Evolutionary conservation across 192 early-diverging fungal genomes (phyloP).

Genomic region (Borealophlyctis nickersoniae): DNA sequence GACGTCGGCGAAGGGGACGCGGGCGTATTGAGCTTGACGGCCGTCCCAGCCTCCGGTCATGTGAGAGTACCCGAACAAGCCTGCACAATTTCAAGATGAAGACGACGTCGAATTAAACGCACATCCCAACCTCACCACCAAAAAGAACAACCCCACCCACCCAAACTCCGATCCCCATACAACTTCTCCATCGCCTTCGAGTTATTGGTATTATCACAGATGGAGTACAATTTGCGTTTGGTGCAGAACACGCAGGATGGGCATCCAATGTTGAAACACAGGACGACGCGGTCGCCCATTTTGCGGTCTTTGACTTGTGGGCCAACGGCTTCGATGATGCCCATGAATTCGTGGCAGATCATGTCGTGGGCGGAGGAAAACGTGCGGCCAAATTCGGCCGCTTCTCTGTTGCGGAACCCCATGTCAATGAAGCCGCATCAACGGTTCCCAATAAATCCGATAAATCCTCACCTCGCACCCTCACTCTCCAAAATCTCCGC

Average conservation of each 20-base stretch:
- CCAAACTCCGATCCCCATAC: slow-evolving; percentile 35
- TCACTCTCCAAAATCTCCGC: slow-evolving; percentile 81
- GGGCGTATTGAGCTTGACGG: slow-evolving; percentile 48
- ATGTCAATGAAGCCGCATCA: too few species aligned
- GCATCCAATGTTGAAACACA: slow-evolving; percentile 46
- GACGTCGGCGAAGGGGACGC: slow-evolving; percentile 51
- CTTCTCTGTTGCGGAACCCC: too few species aligned
- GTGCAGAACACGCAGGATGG: slow-evolving; percentile 47
- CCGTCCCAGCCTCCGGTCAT: slow-evolving; percentile 39
- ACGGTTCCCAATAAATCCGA: too few species aligned
- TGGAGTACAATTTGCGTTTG: slow-evolving; percentile 28
- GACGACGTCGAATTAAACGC: too few species aligned
- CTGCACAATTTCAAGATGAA: too few species aligned
- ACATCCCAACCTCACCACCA: too few species aligned
- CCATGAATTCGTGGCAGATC: slow-evolving; percentile 53
- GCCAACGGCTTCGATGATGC: slow-evolving; percentile 46
- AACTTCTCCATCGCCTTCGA: slow-evolving; percentile 39
- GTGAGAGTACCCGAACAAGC: slow-evolving; percentile 55
- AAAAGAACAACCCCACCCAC: neutral
- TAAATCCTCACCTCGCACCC: slow-evolving; percentile 42
- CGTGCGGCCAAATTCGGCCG: too few species aligned
- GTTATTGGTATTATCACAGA: slow-evolving; percentile 53
- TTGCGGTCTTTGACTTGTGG: slow-evolving; percentile 37
- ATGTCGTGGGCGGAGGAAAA: too few species aligned
- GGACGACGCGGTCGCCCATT: slow-evolving; percentile 47